These are phyloP conservation scores for Hygrophila difformis DNA, from an alignment of 257 asterid genomes.

Conservation along the genomic window DNA sequence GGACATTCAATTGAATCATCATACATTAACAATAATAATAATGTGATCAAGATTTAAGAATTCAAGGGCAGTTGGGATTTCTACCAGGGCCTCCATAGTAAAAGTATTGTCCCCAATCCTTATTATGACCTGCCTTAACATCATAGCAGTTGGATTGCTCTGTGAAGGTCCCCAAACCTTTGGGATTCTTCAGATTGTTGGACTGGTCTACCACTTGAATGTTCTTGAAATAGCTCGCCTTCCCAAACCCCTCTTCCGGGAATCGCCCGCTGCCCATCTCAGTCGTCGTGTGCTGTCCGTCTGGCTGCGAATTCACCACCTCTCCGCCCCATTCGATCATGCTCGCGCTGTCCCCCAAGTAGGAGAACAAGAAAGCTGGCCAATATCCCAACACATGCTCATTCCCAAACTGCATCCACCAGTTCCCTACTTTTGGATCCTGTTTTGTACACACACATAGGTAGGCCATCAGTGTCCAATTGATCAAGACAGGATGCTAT, in stretches of 20 bases:
- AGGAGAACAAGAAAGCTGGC: slow-evolving; percentile 90
- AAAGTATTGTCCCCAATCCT: slow-evolving; percentile 86
- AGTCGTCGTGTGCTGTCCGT: slow-evolving; percentile 77
- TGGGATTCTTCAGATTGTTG: slow-evolving; percentile 69
- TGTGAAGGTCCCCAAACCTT: slow-evolving; percentile 62
- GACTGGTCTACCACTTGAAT: slow-evolving; percentile 76
- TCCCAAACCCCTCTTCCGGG: slow-evolving; percentile 85
- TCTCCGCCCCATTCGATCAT: slow-evolving; percentile 96
- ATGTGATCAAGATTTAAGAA: too few species aligned
- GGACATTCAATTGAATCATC: too few species aligned
- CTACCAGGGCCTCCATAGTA: slow-evolving; percentile 94
- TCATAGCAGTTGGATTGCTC: slow-evolving; percentile 86
- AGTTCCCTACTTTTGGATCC: slow-evolving; percentile 85
- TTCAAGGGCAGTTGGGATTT: slow-evolving; percentile 68
- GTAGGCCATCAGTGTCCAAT: too few species aligned
- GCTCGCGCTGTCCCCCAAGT: slow-evolving; percentile 70
- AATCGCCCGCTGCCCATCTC: slow-evolving; percentile 93
- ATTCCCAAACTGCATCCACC: slow-evolving; percentile 97
- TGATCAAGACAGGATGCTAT: too few species aligned
- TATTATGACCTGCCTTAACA: slow-evolving; percentile 66
- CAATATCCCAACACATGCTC: slow-evolving; percentile 77
- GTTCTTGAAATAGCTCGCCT: slow-evolving; percentile 76
- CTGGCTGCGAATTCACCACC: slow-evolving; percentile 59
- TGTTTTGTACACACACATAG: slow-evolving; percentile 2
- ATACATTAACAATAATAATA: too few species aligned